Conservation (phyloP, 148 eudicot genomes). For the Hydrangea macrophylla region DNA sequence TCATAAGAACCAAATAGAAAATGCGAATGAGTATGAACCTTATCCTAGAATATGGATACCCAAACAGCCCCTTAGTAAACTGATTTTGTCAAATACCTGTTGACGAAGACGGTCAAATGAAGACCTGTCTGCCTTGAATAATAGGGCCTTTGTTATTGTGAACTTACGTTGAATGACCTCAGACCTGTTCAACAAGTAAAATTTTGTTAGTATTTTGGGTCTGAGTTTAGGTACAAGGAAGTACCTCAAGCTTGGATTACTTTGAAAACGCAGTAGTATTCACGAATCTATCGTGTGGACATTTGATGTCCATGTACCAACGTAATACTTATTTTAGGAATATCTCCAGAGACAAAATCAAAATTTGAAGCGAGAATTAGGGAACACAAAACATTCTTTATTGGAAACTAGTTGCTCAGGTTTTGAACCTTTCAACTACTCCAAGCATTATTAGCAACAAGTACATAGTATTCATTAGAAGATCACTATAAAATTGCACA, state of each 20-base stretch:
- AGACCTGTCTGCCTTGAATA: slow-evolving; percentile 71
- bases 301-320: not conserved
- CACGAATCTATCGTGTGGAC: not conserved
- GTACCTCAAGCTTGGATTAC: not conserved
- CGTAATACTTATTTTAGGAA: not conserved
- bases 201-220: not conserved
- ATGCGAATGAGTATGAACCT: too few relatives aligned
- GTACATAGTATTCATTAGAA: not conserved
- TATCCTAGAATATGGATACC: too few relatives aligned
- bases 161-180: slow-evolving; percentile 56
- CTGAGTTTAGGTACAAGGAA: not conserved
- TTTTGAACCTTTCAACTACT: not conserved
- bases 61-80: too few relatives aligned
- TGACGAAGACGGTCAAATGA: slow-evolving; percentile 63
- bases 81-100: slow-evolving; percentile 39
- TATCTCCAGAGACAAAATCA: not conserved
- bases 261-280: not conserved
- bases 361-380: not conserved
- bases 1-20: too few relatives aligned
- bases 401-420: not conserved
- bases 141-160: slow-evolving; percentile 63
- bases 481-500: not conserved
- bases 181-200: slow-evolving; percentile 36
- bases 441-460: not conserved
- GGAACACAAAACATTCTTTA: not conserved